Conservation (phyloP, 2,329 filamentous ascomycete species). For the Sporothrix schenckii region DNA sequence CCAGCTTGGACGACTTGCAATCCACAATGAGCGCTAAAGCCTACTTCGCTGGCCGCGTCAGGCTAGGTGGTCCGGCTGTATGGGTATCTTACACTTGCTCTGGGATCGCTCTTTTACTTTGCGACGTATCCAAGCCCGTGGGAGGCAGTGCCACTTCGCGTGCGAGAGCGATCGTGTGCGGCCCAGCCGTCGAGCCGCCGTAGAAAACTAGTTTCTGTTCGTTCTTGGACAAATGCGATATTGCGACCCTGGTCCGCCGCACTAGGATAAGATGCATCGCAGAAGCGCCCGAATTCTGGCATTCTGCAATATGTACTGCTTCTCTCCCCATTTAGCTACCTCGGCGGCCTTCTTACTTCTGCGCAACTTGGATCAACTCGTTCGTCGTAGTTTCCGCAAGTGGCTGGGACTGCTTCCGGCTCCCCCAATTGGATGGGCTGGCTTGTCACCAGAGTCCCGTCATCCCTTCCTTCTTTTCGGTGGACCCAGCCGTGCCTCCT, state of each 20-base stretch:
- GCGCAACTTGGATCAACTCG: background rate
- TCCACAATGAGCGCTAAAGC: constrained; percentile 7
- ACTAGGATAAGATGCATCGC: background rate
- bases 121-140: background rate
- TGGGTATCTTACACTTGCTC: background rate
- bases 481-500: constrained; percentile 8
- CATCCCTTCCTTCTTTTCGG: constrained; percentile 19
- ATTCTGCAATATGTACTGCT: background rate
- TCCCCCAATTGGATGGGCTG: constrained; percentile 5
- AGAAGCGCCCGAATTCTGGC: background rate
- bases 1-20: background rate
- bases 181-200: background rate
- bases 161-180: background rate
- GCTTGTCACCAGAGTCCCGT: constrained; percentile 14
- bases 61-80: constrained; percentile 9
- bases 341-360: background rate
- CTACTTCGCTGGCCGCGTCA: background rate
- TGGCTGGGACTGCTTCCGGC: background rate
- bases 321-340: background rate
- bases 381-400: constrained; percentile 10
- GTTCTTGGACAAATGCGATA: constrained; percentile 20
- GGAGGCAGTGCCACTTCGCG: constrained; percentile 5
- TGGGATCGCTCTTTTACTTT: constrained; percentile 19
- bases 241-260: constrained; percentile 21
- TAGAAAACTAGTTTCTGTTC: constrained; percentile 19